Evolutionary conservation across 2,329 filamentous ascomycete species (phyloP).

Genomic region (Aplosporella prunicola): DNA sequence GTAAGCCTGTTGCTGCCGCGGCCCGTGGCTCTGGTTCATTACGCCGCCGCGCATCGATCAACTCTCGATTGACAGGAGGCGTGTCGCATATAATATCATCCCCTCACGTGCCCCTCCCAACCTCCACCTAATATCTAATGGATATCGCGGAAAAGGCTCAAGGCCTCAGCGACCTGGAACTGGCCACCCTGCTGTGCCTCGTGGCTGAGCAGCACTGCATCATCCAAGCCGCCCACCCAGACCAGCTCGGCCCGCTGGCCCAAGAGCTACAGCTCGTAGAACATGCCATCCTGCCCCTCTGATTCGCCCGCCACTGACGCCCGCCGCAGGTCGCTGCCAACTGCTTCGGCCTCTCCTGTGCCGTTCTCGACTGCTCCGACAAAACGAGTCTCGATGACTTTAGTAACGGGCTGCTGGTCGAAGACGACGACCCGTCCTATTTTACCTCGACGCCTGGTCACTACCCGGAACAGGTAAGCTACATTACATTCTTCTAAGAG

Average conservation of each 20-base stretch:
- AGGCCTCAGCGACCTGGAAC: conserved; percentile 74
- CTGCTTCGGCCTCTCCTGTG: conserved; percentile 63
- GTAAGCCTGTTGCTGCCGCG: too few species aligned
- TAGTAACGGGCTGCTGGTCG: conserved; percentile 55
- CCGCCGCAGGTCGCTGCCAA: conserved; percentile 51
- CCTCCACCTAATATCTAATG: too few species aligned
- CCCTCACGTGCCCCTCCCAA: too few species aligned
- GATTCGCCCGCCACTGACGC: conserved; percentile 10
- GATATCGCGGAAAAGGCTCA: conserved; percentile 58
- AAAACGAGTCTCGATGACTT: conserved; percentile 76
- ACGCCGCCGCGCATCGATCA: too few species aligned
- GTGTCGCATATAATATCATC: too few species aligned
- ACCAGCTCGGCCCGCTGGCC: conserved; percentile 57
- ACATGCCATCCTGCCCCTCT: neutral
- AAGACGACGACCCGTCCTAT: conserved; percentile 18
- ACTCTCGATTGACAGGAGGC: too few species aligned
- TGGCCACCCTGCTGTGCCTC: conserved; percentile 75
- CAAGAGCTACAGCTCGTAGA: conserved; percentile 62
- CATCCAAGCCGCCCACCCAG: conserved; percentile 56
- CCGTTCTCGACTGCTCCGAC: conserved; percentile 62
- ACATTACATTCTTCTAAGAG: too few species aligned
- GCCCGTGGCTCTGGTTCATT: too few species aligned
- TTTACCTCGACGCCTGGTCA: neutral
- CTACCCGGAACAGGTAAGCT: neutral
- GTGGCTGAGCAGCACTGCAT: conserved; percentile 80